Evolutionary conservation across 176 grass and related monocot species (phyloP).

Genomic region (Cenchrus fungigraminus): DNA sequence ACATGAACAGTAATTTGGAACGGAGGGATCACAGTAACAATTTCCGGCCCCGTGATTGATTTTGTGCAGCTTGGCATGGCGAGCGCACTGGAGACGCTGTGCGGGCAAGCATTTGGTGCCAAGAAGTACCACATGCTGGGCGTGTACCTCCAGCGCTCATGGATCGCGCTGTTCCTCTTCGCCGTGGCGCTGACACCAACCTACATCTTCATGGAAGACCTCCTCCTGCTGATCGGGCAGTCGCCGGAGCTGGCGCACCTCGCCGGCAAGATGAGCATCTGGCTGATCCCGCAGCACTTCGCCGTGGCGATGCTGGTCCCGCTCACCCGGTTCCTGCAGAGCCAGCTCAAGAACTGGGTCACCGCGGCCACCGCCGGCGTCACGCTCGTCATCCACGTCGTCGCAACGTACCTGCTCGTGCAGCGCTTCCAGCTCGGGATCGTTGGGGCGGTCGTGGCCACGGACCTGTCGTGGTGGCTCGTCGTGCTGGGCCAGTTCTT

Average conservation of each 20-base stretch:
- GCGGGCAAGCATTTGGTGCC: conserved; percentile 61
- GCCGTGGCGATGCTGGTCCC: conserved; percentile 65
- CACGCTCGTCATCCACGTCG: conserved; percentile 45
- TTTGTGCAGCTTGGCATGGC: conserved; percentile 54
- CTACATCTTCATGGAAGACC: conserved; percentile 53
- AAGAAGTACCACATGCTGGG: conserved; percentile 70
- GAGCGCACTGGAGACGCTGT: conserved; percentile 73
- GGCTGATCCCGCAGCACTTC: conserved; percentile 63
- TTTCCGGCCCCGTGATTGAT: no score
- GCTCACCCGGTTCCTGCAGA: conserved; percentile 61
- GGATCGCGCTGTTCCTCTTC: conserved; percentile 53
- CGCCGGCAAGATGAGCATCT: conserved; percentile 48
- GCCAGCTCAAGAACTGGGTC: conserved; percentile 68
- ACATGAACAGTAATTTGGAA: no score
- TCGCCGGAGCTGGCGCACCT: conserved; percentile 43
- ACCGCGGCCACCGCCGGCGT: conserved; percentile 28
- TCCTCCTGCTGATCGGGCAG: conserved; percentile 59
- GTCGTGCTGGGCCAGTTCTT: conserved; percentile 42
- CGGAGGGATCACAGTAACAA: no score
- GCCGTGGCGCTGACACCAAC: conserved; percentile 46
- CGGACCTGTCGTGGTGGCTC: conserved; percentile 59
- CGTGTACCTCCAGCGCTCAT: conserved; percentile 67
- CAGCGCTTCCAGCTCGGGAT: neutral
- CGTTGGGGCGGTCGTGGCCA: conserved; percentile 30
- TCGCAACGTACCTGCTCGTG: conserved; percentile 56